Evolutionary conservation across 306 rosid species (phyloP), one percentile per base, ranked within the genome.

Genomic region (Mimosa bimucronata): DNA sequence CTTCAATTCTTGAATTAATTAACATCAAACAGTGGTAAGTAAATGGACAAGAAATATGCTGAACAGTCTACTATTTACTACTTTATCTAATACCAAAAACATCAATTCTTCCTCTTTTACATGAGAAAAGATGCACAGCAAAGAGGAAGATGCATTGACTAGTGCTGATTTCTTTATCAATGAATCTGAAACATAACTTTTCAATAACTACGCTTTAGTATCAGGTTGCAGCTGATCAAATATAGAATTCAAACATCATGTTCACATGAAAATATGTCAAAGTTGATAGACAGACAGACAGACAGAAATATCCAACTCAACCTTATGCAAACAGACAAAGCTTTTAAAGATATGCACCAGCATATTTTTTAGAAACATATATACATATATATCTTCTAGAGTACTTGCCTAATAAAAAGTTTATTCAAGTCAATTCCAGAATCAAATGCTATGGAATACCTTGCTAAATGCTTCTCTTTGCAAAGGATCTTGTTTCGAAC

Each of bases 401-500:
- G 34, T 28, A 18, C 45, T 40, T 67, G 48, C 38, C 38, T 31
- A 71, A 28, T 7, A 44, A 0, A 26, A 45, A 34, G 45, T 65
- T 71, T 31, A 55, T 26, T 44, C 31, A 66, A 77, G 50, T 53
- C 34, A 13, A 31, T 44, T 69, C 23, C 48, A 53, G 26, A 85
- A 74, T 71, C 21, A 28, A 12, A 30, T 71, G 67, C 69, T 16
- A 70, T 83, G 37, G 41, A 84, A 81, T 86, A 93, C 99, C 99
- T 91, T 95, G 87, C 85, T 83, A 74, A 85, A 86, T 71, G 77
- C 68, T 38, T 91, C 99, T 84, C 86, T 89, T 44, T 82, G 89
- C 78, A 85, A 66, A 71, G 89, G 75, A 78, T 88, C 91, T 82
- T 89, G 89, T 83, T 91, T 93, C 55, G 94, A 90, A 88, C 98